These are phyloP conservation scores for Brettanomyces nanus DNA, from an alignment of 805 yeast species.

Conservation along the genomic window DNA sequence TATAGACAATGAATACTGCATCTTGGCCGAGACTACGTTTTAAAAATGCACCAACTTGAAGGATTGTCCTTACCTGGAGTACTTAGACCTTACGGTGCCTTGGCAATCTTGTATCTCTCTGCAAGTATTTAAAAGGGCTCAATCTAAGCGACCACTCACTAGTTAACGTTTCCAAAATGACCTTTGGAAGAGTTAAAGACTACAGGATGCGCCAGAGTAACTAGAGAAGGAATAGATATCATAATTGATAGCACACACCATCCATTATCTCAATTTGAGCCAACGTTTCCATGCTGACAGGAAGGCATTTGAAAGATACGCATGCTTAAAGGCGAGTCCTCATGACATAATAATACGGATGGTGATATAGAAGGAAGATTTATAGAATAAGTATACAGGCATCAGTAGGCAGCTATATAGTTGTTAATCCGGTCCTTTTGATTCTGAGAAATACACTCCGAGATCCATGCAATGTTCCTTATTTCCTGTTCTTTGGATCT, in stretches of 20 bases:
- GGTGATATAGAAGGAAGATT: no score
- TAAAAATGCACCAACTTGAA: no score
- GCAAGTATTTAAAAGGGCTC: conserved; percentile 43
- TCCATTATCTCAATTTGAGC: conserved; percentile 49
- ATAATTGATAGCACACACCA: conserved; percentile 46
- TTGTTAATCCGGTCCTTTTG: conserved; percentile 91
- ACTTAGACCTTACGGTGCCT: conserved; percentile 54
- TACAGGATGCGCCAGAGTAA: conserved; percentile 69
- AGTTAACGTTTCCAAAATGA: conserved; percentile 49
- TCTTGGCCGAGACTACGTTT: conserved; percentile 54
- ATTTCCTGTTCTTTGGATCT: conserved; percentile 94
- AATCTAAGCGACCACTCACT: conserved; percentile 63
- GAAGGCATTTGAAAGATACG: conserved; percentile 40
- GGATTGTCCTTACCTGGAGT: conserved; percentile 51
- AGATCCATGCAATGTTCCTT: conserved; percentile 98
- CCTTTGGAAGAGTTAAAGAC: conserved; percentile 40
- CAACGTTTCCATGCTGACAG: conserved; percentile 65
- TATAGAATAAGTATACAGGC: no score
- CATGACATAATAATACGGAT: conserved; percentile 46
- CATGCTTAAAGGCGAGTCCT: conserved; percentile 43
- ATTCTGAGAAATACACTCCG: conserved; percentile 98
- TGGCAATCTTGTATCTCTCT: conserved; percentile 60
- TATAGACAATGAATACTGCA: conserved; percentile 68
- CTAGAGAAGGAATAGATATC: conserved; percentile 70
- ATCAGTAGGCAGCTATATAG: conserved; percentile 79